Evolutionary conservation across 1,284 basidiomycete genomes (phyloP).

Genomic region (Ganoderma lingzhi): DNA sequence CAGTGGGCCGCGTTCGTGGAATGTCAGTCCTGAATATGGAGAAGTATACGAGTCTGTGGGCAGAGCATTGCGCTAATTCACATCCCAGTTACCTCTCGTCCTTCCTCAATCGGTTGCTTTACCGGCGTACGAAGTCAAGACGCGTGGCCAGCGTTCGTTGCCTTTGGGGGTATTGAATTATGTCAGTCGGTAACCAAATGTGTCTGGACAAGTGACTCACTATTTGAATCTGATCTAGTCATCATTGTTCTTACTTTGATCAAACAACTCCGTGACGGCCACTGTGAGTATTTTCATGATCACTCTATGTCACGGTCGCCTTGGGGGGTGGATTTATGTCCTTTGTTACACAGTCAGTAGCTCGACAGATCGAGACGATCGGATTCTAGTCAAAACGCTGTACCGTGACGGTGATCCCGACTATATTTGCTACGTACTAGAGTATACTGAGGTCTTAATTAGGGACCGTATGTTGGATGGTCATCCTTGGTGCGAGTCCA

Average conservation of each 20-base stretch:
- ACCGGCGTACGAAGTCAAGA: neutral
- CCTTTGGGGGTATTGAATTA: neutral
- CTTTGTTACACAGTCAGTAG: neutral
- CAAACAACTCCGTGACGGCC: neutral
- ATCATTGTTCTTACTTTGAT: neutral
- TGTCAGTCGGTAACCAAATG: neutral
- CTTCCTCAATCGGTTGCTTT: neutral
- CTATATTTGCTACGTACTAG: too few species aligned
- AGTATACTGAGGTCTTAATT: neutral
- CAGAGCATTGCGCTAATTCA: neutral
- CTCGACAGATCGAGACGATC: too few species aligned
- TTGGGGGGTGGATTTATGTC: neutral
- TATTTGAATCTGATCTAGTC: neutral
- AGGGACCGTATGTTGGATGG: conserved; percentile 5
- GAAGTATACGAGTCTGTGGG: neutral
- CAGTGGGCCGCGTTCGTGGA: neutral
- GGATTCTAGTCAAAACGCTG: neutral
- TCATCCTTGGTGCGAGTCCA: neutral
- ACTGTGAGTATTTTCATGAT: neutral
- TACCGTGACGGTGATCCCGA: conserved; percentile 10
- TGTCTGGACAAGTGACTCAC: neutral
- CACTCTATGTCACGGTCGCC: neutral
- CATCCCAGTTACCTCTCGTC: neutral
- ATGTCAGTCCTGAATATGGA: neutral
- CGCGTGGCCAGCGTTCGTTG: neutral